Conservation (phyloP, 345 rosid genomes). For the Boechera retrofracta region DNA sequence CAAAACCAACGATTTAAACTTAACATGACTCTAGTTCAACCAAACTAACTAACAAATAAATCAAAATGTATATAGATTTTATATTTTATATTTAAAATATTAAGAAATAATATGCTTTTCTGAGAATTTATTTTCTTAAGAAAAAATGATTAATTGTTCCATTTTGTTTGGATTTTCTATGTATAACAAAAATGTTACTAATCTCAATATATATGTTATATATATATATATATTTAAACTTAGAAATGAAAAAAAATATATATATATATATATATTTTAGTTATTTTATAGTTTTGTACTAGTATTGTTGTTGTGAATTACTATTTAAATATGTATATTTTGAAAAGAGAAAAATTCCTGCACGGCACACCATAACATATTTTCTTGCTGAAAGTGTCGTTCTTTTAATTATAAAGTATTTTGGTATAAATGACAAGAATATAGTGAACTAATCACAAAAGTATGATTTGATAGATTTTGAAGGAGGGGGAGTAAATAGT, state of each 20-base stretch:
- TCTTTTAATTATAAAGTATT: not conserved
- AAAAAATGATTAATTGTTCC: not conserved
- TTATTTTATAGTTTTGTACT: no score
- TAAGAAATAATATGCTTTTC: no score
- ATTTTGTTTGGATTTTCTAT: not conserved
- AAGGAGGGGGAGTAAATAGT: slow-evolving; percentile 10
- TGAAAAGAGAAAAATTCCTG: no score
- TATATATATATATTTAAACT: no score
- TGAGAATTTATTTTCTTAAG: no score
- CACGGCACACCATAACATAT: not conserved
- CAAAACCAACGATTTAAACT: not conserved
- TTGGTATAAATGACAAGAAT: not conserved
- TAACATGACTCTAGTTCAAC: not conserved
- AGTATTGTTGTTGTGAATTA: no score
- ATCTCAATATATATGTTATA: no score
- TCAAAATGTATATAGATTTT: no score
- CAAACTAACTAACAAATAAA: not conserved
- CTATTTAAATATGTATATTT: no score
- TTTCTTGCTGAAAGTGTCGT: not conserved
- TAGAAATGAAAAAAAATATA: no score
- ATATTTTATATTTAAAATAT: no score
- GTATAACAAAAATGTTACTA: not conserved
- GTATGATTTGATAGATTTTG: slow-evolving; percentile 38
- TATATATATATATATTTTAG: no score
- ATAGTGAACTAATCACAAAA: slow-evolving; percentile 18